A percentile compares a stretch with the other conserved stretches of the same genome.
phyloP scores from a whole-genome alignment of 257 asterid species.

The Nicotiana undulata region DNA sequence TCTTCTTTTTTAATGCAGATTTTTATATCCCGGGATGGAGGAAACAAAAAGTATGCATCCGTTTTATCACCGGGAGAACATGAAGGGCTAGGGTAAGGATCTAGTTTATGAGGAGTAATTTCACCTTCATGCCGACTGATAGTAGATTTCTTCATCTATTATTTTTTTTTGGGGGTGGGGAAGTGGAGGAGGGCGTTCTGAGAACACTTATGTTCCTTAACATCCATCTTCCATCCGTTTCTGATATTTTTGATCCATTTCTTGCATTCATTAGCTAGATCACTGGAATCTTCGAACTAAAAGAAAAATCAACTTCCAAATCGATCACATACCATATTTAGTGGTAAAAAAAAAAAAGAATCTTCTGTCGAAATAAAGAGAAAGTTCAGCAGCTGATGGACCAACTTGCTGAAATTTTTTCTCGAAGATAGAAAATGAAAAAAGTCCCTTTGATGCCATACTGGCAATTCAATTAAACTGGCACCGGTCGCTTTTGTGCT shows the following conservation, averaged over 20 bases:
- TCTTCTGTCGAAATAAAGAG: neutral
- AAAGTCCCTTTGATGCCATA: neutral
- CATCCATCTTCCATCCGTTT: neutral
- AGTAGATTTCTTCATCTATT: neutral
- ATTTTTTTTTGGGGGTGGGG: neutral
- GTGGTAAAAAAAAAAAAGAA: neutral
- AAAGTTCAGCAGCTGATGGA: neutral
- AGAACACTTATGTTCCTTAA: neutral
- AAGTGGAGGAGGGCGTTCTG: neutral
- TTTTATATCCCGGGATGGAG: constrained; percentile 94
- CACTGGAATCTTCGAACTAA: neutral
- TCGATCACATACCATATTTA: neutral
- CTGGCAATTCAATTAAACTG: neutral
- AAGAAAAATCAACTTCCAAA: neutral
- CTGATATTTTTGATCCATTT: neutral
- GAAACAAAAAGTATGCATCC: constrained; percentile 82
- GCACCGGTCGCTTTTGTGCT: neutral
- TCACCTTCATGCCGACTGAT: neutral
- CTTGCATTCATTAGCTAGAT: neutral
- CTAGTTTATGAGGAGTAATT: neutral
- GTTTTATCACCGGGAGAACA: constrained; percentile 89
- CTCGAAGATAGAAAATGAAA: neutral
- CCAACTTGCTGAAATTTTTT: neutral
- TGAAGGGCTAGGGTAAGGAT: constrained; percentile 82
- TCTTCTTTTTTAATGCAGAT: constrained; percentile 38